Base-by-base conservation (phyloP, 352 stramenopile species). In the Phytopythium vexans region DNA sequence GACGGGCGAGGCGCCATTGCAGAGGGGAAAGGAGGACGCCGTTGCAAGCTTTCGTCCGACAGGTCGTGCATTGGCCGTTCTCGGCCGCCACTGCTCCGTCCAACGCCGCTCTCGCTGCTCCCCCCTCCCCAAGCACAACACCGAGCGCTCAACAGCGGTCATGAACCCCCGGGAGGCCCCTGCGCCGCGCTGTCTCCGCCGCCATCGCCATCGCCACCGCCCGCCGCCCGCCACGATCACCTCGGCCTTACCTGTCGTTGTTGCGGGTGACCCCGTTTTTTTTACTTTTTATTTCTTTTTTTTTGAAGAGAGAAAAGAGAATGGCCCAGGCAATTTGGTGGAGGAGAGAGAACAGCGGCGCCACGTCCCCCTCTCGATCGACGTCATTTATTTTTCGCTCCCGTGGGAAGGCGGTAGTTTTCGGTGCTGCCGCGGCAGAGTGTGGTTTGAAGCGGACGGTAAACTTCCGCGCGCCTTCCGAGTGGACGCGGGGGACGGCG, bases 281-380 rank as follows among this genome's bases (percentile, higher is more conserved):
- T 64, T 78, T 82, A 51, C 56, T 69, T 74, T 88, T 86, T 86
- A 74, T 86, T 86, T 75, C 72, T 86, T 89, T 88, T 85, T 91
- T 88, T 73, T 77, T 77, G 77, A 85, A 89, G 73, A 88, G 77
- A 89, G 73, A 89, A 89, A 82, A 89, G 75, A 89, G 77, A 88
- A 86, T 89, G 82, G 63, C 62, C 10, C 27, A 12, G 36, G 36
- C 36, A 11, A 8, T 54, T 71, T 43, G 69, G 63, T 72, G 68
- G 68, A 61, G 46, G 50, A 46, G 44, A 46, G 44, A 14, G 52
- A 14, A 21, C 21, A 40, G 31, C 27, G 9, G 44, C 31, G 35
- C n/a, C 32, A 32, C 33, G 33, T 33, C 21, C 21, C 21, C 21
- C 21, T 27, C 21, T 27, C 21, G n/a, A 45, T 32, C 41, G 41